Evolutionary conservation across 2,329 filamentous ascomycete species (phyloP).

Genomic region (Neofusicoccum sp.): DNA sequence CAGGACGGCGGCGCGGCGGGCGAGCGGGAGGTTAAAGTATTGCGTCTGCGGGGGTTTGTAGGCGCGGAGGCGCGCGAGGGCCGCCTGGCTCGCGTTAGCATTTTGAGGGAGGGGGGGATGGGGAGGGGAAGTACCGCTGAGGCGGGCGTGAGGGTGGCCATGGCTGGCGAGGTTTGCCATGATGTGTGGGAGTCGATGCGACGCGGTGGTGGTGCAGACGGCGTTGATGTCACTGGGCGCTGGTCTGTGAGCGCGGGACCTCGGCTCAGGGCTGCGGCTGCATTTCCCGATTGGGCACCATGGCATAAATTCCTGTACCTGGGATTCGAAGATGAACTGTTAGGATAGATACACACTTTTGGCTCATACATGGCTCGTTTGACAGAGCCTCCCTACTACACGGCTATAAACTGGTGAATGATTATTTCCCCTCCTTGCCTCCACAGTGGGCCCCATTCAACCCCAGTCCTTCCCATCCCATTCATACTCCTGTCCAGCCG

Average conservation of each 20-base stretch:
- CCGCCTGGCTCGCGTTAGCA: constrained; percentile 28
- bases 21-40: constrained; percentile 59
- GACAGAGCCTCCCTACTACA: too few relatives aligned
- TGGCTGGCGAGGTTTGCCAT: constrained; percentile 12
- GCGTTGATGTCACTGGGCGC: constrained; percentile 3
- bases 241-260: constrained; percentile 8
- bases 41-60: constrained; percentile 61
- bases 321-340: too few relatives aligned
- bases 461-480: constrained; percentile 15
- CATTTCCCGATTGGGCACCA: not conserved
- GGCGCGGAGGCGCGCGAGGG: constrained; percentile 58
- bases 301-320: too few relatives aligned
- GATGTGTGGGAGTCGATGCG: not conserved
- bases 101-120: not conserved
- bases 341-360: too few relatives aligned
- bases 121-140: constrained; percentile 2
- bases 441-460: too few relatives aligned
- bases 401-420: too few relatives aligned
- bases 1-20: constrained; percentile 80
- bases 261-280: not conserved
- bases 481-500: constrained; percentile 2
- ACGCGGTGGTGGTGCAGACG: not conserved
- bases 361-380: too few relatives aligned
- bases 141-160: constrained; percentile 20
- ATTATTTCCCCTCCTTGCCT: too few relatives aligned